These are phyloP conservation scores for Suillus cothurnatus DNA, from an alignment of 768 basidiomycete genomes.

Conservation along the genomic window DNA sequence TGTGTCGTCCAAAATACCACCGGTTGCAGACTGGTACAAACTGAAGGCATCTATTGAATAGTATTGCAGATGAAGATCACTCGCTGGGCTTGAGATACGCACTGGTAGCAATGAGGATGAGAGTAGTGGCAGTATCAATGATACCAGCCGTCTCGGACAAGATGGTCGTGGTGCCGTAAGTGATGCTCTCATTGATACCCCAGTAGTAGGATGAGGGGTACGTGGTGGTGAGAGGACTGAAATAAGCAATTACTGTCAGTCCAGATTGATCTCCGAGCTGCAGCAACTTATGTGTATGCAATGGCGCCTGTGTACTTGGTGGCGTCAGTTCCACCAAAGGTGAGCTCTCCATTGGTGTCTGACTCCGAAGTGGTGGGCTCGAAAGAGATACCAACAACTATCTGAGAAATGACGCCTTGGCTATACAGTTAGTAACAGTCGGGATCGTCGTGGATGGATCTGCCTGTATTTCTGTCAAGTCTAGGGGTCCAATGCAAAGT, in stretches of 20 bases:
- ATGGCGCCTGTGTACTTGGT: background rate
- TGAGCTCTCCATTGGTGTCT: background rate
- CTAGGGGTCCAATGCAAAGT: background rate
- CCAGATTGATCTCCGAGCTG: background rate
- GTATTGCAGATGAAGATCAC: background rate
- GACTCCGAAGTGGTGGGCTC: conserved; percentile 38
- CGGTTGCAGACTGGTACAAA: background rate
- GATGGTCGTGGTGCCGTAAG: background rate
- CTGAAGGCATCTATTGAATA: background rate
- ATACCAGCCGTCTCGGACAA: background rate
- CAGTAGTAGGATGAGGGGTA: background rate
- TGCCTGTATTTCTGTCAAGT: no score
- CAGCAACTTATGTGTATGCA: background rate
- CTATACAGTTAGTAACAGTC: conserved; percentile 56
- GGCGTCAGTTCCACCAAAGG: background rate
- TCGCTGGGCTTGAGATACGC: background rate
- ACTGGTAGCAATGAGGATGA: background rate
- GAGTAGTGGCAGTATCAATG: background rate
- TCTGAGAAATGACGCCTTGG: conserved; percentile 40
- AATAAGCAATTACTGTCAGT: background rate
- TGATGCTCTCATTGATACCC: background rate
- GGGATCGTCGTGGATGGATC: background rate
- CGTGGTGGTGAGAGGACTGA: background rate
- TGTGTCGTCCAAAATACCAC: background rate
- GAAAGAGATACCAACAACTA: conserved; percentile 54